phyloP scores from a whole-genome alignment of 768 basidiomycete species.

The Calocera viscosa region DNA sequence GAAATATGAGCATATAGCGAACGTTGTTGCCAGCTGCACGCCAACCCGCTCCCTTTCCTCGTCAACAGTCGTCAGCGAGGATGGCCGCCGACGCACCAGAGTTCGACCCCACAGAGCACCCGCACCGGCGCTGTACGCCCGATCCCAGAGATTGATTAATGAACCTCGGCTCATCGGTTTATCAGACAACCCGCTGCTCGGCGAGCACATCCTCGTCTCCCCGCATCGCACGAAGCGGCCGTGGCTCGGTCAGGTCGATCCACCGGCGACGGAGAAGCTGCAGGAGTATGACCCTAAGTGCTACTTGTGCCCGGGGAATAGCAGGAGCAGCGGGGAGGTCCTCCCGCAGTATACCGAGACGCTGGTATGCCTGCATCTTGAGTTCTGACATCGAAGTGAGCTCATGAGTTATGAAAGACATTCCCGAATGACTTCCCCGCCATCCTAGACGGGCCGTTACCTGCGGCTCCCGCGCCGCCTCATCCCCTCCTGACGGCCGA shows the following conservation, averaged over 20 bases:
- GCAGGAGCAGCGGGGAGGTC: constrained; percentile 51
- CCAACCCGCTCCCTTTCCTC: neutral
- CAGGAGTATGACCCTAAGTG: constrained; percentile 59
- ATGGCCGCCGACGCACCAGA: neutral
- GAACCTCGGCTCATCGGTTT: neutral
- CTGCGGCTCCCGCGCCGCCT: constrained; percentile 36
- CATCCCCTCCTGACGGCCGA: constrained; percentile 53
- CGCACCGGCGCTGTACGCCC: constrained; percentile 24
- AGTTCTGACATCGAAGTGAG: neutral
- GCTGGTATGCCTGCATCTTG: constrained; percentile 28
- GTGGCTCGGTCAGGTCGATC: constrained; percentile 79
- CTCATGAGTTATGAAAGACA: constrained; percentile 10
- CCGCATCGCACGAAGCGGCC: constrained; percentile 84
- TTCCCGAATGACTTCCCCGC: constrained; percentile 82
- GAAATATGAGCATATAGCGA: too few relatives aligned
- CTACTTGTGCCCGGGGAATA: constrained; percentile 81
- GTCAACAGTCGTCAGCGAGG: neutral
- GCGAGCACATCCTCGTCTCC: constrained; percentile 68
- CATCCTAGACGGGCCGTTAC: constrained; percentile 50
- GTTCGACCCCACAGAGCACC: constrained; percentile 23
- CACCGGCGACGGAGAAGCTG: constrained; percentile 39
- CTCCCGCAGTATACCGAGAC: constrained; percentile 61
- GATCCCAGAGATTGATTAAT: too few relatives aligned
- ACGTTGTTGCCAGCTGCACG: neutral
- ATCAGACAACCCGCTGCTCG: constrained; percentile 67